Percentiles rank a stretch among this genome's conserved stretches.
phyloP scores from a whole-genome alignment of 192 early-diverging fungal species.

The Coemansia sp. region DNA sequence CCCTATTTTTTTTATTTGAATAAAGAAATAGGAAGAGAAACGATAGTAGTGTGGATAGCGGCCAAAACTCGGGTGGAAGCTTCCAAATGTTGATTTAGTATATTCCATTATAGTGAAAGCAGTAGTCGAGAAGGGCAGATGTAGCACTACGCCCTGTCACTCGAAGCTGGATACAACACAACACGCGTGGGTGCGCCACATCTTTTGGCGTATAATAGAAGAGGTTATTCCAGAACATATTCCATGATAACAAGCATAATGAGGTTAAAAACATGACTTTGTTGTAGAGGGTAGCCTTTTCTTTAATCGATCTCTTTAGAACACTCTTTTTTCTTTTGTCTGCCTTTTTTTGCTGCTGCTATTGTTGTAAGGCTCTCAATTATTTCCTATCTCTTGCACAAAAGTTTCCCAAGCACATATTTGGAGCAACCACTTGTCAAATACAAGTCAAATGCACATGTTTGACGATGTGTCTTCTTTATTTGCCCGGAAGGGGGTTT shows the following conservation, averaged over 20 bases:
- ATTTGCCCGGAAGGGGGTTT: neutral
- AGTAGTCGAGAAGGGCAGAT: neutral
- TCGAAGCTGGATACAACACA: neutral
- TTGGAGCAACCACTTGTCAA: neutral
- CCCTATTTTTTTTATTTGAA: neutral
- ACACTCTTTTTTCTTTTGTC: neutral
- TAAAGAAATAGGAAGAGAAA: neutral
- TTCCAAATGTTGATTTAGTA: neutral
- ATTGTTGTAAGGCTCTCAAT: neutral
- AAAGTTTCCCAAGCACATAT: neutral
- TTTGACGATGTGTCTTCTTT: neutral
- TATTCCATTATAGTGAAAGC: neutral
- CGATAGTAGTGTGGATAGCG: neutral
- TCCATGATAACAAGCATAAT: neutral
- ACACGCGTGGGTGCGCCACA: constrained; percentile 7
- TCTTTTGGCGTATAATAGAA: neutral
- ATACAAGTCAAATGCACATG: neutral
- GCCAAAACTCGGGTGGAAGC: neutral
- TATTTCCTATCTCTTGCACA: neutral
- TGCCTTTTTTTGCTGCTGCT: neutral
- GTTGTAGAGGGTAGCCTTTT: neutral
- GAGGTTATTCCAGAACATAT: constrained; percentile 7
- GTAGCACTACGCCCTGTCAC: neutral
- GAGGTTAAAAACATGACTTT: neutral
- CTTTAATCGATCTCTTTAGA: constrained; percentile 2